Percentiles rank a stretch among this genome's conserved stretches.
These are phyloP conservation scores for Schrenkiella parvula DNA, from an alignment of 345 rosid genomes.

Conservation along the genomic window DNA sequence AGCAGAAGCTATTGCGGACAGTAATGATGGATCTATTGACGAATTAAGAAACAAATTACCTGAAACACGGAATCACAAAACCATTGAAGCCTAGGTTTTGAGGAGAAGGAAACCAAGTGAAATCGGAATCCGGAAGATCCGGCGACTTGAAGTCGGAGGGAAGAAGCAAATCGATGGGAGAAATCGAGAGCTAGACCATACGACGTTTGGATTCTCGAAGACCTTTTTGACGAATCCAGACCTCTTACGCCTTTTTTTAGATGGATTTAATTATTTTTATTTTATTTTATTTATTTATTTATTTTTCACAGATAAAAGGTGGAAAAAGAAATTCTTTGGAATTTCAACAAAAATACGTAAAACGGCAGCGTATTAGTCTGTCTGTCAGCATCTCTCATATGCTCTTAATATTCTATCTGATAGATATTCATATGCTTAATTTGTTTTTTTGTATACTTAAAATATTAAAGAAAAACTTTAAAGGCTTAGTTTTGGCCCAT, in stretches of 20 bases:
- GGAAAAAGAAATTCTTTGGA: slow-evolving; percentile 8
- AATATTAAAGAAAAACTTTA: background rate
- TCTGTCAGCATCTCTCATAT: slow-evolving; percentile 32
- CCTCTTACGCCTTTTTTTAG: slow-evolving; percentile 29
- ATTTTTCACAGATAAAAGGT: background rate
- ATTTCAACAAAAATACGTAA: slow-evolving; percentile 5
- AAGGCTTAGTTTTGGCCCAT: slow-evolving; percentile 14
- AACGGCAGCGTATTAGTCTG: slow-evolving; percentile 17
- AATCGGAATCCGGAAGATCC: slow-evolving; percentile 31
- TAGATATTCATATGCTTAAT: no score
- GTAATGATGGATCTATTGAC: slow-evolving; percentile 9
- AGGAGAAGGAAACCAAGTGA: slow-evolving; percentile 3
- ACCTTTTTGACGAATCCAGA: slow-evolving; percentile 34
- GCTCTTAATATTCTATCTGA: slow-evolving; percentile 28
- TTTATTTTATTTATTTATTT: background rate
- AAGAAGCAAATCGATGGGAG: slow-evolving; percentile 16
- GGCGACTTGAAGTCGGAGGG: slow-evolving; percentile 37
- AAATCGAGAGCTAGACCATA: slow-evolving; percentile 25
- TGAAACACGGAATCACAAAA: slow-evolving; percentile 23
- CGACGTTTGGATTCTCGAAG: slow-evolving; percentile 21
- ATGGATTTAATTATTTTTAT: background rate
- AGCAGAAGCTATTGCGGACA: background rate
- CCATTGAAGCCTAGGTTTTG: background rate
- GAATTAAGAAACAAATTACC: slow-evolving; percentile 8
- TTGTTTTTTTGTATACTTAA: background rate